These are phyloP conservation scores for Orbilia quercus DNA, from an alignment of 2,329 filamentous ascomycete genomes.

Conservation along the genomic window DNA sequence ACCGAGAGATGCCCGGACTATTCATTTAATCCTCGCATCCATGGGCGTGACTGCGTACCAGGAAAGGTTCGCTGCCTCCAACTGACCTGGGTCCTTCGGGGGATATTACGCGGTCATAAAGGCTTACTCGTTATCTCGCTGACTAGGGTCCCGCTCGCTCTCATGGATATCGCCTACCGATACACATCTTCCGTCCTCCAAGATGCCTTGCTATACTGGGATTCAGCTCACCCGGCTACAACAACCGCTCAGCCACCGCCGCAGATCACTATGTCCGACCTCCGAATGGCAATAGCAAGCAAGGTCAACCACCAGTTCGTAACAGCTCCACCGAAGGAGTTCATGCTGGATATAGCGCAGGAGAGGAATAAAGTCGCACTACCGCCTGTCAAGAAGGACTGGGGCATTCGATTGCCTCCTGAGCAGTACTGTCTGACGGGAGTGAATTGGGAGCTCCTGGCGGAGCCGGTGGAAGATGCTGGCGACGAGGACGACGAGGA, in stretches of 20 bases:
- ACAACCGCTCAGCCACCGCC: constrained; percentile 65
- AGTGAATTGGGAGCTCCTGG: constrained; percentile 73
- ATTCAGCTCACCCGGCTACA: constrained; percentile 63
- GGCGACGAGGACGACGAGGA: constrained; percentile 66
- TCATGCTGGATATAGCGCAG: constrained; percentile 77
- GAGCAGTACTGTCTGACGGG: constrained; percentile 77
- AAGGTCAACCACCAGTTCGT: constrained; percentile 72
- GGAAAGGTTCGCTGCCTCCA: constrained; percentile 67
- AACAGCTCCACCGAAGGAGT: constrained; percentile 75
- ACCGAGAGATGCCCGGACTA: constrained; percentile 80
- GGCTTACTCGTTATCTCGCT: neutral
- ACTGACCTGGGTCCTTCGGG: neutral
- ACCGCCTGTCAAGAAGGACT: constrained; percentile 74
- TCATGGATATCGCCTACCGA: constrained; percentile 87
- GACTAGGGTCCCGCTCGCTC: constrained; percentile 75
- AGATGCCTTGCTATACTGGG: constrained; percentile 68
- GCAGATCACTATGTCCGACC: constrained; percentile 69
- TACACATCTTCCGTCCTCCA: constrained; percentile 68
- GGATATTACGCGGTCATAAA: neutral
- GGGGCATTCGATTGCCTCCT: constrained; percentile 74
- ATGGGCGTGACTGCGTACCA: constrained; percentile 84
- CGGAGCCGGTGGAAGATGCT: constrained; percentile 66
- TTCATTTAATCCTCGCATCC: constrained; percentile 81
- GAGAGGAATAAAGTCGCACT: constrained; percentile 76
- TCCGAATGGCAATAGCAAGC: constrained; percentile 72